These are phyloP conservation scores for Henckelia pumila DNA, from an alignment of 257 asterid species.

Conservation along the genomic window DNA sequence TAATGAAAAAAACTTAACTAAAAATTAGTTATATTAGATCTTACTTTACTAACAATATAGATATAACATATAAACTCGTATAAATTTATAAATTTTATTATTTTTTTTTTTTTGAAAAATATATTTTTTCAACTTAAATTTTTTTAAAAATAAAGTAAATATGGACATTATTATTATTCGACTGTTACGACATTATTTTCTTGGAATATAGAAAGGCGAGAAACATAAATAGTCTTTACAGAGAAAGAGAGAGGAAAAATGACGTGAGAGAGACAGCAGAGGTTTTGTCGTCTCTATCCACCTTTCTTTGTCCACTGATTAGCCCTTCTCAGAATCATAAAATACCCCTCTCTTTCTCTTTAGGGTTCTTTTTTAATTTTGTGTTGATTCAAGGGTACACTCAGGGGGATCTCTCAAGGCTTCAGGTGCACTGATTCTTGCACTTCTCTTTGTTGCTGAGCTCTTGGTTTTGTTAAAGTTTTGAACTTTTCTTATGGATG, in stretches of 20 bases:
- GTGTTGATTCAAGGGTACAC: constrained; percentile 3
- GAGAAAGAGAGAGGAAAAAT: constrained; percentile 24
- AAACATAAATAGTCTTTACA: neutral
- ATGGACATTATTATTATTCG: neutral
- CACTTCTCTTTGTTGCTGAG: constrained; percentile 28
- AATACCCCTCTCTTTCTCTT: constrained; percentile 29
- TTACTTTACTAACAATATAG: too few species aligned
- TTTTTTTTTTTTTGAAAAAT: too few species aligned
- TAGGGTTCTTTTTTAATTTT: constrained; percentile 19
- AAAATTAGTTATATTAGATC: too few species aligned
- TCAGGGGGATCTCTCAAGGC: constrained; percentile 43
- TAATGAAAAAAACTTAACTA: too few species aligned
- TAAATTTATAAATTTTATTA: too few species aligned
- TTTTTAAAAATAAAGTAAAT: too few species aligned
- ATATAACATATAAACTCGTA: too few species aligned
- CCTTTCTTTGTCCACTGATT: constrained; percentile 45
- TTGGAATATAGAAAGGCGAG: neutral
- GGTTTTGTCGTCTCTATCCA: constrained; percentile 40
- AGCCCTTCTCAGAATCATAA: constrained; percentile 32
- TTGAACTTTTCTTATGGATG: neutral
- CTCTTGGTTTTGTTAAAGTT: neutral
- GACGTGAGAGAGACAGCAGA: constrained; percentile 36
- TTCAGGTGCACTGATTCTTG: constrained; percentile 34
- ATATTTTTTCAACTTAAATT: too few species aligned
- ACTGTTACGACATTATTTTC: too few species aligned